phyloP scores from a whole-genome alignment of 2,329 filamentous ascomycete genomes.

The Emmonsiellopsis sp. region DNA sequence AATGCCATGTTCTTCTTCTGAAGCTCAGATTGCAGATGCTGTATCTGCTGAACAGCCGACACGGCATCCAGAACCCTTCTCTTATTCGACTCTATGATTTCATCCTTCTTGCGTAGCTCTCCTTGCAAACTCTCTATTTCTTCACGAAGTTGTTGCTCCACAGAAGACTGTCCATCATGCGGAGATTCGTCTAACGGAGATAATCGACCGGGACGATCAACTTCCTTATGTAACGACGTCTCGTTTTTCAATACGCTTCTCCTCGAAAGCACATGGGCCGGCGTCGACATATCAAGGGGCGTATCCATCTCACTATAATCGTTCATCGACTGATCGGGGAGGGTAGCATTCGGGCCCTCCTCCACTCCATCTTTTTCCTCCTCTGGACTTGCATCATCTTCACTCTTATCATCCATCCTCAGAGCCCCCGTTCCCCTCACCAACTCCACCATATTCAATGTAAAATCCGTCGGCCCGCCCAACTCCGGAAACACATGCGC shows the following conservation, averaged over 20 bases:
- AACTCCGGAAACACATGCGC: slow-evolving; percentile 26
- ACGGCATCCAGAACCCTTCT: slow-evolving; percentile 25
- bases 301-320: slow-evolving; percentile 36
- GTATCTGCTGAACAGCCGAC: slow-evolving; percentile 30
- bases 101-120: slow-evolving; percentile 24
- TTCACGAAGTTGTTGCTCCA: slow-evolving; percentile 18
- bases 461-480: slow-evolving; percentile 35
- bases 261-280: slow-evolving; percentile 29
- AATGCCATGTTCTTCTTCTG: slow-evolving; percentile 23
- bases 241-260: slow-evolving; percentile 14
- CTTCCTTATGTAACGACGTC: slow-evolving; percentile 28
- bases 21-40: slow-evolving; percentile 30
- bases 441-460: slow-evolving; percentile 33
- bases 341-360: slow-evolving; percentile 16
- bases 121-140: slow-evolving; percentile 25
- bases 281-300: slow-evolving; percentile 36
- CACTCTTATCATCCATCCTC: slow-evolving; percentile 8
- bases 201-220: slow-evolving; percentile 17
- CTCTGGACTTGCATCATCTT: slow-evolving; percentile 7
- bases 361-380: slow-evolving; percentile 9
- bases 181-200: slow-evolving; percentile 5
- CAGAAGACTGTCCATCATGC: slow-evolving; percentile 14
- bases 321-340: slow-evolving; percentile 24
- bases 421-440: slow-evolving; percentile 19
- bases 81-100: slow-evolving; percentile 25